Conservation (phyloP, 176 grass and related monocot genomes). For the Cenchrus purpureus region DNA sequence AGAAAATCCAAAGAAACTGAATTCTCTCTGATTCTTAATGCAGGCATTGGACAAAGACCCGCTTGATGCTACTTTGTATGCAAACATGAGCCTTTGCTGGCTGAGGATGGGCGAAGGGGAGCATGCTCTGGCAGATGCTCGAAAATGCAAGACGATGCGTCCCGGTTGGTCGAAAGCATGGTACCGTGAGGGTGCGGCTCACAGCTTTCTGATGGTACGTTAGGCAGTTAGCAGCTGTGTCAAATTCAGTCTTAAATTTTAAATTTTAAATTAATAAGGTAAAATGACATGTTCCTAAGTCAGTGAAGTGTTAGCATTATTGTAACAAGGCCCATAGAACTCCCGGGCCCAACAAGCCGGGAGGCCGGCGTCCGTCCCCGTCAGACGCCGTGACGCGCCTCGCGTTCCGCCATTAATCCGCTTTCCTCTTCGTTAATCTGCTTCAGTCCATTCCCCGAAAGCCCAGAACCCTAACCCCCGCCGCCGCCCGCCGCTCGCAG, state of each 20-base stretch:
- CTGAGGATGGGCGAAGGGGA: background rate
- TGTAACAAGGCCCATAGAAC: no score
- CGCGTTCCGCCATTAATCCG: no score
- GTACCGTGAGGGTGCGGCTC: conserved; percentile 9
- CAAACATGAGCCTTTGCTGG: conserved; percentile 18
- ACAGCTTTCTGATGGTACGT: background rate
- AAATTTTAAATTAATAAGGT: no score
- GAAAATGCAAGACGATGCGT: background rate
- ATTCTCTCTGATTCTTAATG: background rate
- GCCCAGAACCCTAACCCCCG: background rate
- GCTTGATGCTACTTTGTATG: background rate
- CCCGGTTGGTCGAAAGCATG: conserved; percentile 1
- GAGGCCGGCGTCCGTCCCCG: no score
- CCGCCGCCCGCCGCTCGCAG: background rate
- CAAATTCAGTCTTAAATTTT: background rate
- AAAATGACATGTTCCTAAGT: no score
- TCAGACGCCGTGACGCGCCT: no score
- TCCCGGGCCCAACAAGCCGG: no score
- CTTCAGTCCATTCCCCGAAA: no score
- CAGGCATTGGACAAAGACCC: background rate
- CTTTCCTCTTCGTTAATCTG: no score
- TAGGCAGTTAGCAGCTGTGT: background rate
- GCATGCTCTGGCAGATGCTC: background rate
- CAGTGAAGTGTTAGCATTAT: no score
- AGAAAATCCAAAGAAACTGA: background rate